phyloP scores from a whole-genome alignment of 345 rosid genomes.

The Salix udensis region DNA sequence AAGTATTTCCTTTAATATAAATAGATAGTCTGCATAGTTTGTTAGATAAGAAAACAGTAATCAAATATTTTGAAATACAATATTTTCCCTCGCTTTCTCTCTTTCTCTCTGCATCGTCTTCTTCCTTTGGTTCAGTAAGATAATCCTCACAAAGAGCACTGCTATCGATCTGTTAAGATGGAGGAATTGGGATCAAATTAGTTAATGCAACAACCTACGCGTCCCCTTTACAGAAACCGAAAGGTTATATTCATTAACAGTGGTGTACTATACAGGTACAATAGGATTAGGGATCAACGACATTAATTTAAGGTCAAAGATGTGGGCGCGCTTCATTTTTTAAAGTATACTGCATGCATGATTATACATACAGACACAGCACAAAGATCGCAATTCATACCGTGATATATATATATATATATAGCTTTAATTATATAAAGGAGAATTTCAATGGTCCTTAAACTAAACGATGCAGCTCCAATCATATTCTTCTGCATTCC shows the following conservation, averaged over 20 bases:
- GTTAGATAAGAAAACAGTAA: no score
- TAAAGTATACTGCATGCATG: background rate
- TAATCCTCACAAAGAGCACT: no score
- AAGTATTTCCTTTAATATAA: no score
- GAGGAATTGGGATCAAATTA: background rate
- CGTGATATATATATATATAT: no score
- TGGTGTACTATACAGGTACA: background rate
- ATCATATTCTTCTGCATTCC: constrained; percentile 17
- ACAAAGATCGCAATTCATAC: background rate
- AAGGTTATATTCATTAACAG: background rate
- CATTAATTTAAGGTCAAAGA: constrained; percentile 7
- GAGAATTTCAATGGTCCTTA: constrained; percentile 29
- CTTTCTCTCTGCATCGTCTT: no score
- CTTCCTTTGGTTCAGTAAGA: no score
- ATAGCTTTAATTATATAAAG: background rate
- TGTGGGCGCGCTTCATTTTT: background rate
- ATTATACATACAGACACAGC: background rate
- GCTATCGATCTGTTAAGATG: background rate
- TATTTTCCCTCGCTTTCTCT: no score
- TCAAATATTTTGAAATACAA: no score
- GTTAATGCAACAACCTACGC: background rate
- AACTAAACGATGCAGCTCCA: constrained; percentile 25
- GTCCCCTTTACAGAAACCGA: background rate
- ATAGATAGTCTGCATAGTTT: no score
- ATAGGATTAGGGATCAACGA: background rate